Base-by-base conservation (phyloP, 805 yeast species). In the Starmera caribaea region DNA sequence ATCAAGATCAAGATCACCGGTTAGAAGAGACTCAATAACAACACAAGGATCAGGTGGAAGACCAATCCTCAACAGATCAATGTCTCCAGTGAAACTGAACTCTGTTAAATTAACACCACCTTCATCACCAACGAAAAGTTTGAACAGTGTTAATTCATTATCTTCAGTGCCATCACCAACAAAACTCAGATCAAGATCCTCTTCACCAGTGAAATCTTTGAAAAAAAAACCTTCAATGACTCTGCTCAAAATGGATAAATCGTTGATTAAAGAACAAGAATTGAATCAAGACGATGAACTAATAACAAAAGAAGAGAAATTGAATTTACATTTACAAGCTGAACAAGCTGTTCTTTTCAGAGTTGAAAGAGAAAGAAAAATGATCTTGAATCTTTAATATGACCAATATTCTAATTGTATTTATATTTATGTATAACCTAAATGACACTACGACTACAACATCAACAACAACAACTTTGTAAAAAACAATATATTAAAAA, bases 201-300 rank as follows among this genome's bases (percentile, higher is more conserved):
- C 49, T 7, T 50, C 58, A 2, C 54, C 53, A 8, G 40, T 36
- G n/a, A 54, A 50, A 40, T 33, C 46, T 2, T 41, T 53, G 34
- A 54, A 45, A 36, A 55, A 49, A 46, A 54, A 53, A 37, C 58
- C 42, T 31, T 48, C 52, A 10, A 49, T 49, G 53, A 55, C 55
- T 7, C 33, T 47, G 8, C 38, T 49, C 21, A 49, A 49, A 41
- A 44, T 56, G 48, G 61, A 56, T 36, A 51, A 45, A 24, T 36
- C 48, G 1, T 34, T 53, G 16, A 15, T 12, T 14, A 9, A 35
- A 15, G 15, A n/a, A 8, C 14, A 17, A 21, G n/a, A 33, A n/a
- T 5, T 27, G 16, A 27, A 39, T 16, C 49, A 44, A 6, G 41
- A 46, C 16, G 49, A 42, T 11, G 32, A 30, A 14, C 5, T 30